These are phyloP conservation scores for Microascus cirrosus DNA, from an alignment of 2,329 filamentous ascomycete species.

Conservation along the genomic window DNA sequence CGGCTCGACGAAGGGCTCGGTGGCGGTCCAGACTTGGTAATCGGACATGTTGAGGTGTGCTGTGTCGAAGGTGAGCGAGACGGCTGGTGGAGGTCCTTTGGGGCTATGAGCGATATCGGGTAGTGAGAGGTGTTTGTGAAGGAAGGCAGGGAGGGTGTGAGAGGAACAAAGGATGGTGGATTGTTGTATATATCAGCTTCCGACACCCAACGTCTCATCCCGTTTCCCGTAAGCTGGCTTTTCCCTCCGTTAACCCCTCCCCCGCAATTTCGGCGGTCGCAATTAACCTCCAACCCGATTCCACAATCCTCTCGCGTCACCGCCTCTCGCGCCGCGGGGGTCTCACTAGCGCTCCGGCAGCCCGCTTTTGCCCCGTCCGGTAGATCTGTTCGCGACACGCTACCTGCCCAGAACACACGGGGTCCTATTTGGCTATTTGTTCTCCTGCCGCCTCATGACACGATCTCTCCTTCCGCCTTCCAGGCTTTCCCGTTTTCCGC, in stretches of 20 bases:
- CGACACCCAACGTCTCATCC: neutral
- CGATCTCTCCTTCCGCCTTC: neutral
- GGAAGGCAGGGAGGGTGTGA: neutral
- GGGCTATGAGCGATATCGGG: neutral
- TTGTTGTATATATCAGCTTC: neutral
- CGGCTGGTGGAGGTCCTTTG: neutral
- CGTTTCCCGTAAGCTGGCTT: neutral
- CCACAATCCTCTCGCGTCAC: neutral
- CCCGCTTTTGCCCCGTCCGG: neutral
- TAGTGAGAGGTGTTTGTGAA: neutral
- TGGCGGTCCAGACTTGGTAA: constrained; percentile 38
- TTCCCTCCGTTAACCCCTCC: neutral
- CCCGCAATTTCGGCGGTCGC: neutral
- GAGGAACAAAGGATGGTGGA: neutral
- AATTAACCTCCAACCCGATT: neutral
- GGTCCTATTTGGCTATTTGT: too few species aligned
- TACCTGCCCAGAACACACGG: too few species aligned
- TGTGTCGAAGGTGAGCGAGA: neutral
- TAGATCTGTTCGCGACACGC: too few species aligned
- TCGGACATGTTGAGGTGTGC: constrained; percentile 9
- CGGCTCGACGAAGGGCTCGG: constrained; percentile 43
- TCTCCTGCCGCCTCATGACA: neutral
- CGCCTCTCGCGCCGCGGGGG: neutral
- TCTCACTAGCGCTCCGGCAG: neutral
- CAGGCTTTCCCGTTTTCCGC: neutral